These are phyloP conservation scores for Candida montana DNA, from an alignment of 805 yeast species.

Conservation along the genomic window DNA sequence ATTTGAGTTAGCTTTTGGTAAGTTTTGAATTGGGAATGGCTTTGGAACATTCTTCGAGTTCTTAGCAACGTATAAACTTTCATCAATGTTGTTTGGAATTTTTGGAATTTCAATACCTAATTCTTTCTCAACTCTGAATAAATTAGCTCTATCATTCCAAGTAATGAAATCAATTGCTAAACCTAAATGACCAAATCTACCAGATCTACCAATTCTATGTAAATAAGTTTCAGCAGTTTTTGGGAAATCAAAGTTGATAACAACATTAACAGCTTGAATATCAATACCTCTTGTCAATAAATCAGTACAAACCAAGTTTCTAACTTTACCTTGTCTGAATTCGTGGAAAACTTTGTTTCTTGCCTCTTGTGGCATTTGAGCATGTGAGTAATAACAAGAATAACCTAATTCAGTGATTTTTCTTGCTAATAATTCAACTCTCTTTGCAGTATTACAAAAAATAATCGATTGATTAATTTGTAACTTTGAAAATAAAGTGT, in stretches of 20 bases:
- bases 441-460: conserved; percentile 92
- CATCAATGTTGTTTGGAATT: conserved; percentile 91
- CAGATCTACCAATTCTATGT: conserved; percentile 98
- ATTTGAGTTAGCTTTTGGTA: conserved; percentile 36
- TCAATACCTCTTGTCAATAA: conserved; percentile 96
- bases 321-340: conserved; percentile 95
- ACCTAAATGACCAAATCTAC: conserved; percentile 98
- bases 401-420: conserved; percentile 95
- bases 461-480: conserved; percentile 96
- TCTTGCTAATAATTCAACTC: conserved; percentile 93
- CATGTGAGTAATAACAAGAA: conserved; percentile 95
- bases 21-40: conserved; percentile 74
- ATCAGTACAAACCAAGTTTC: conserved; percentile 96
- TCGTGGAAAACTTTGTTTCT: conserved; percentile 98
- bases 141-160: conserved; percentile 92
- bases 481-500: conserved; percentile 88
- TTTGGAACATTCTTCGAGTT: conserved; percentile 71
- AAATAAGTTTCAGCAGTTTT: conserved; percentile 95
- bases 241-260: conserved; percentile 97
- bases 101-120: conserved; percentile 96
- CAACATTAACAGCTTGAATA: conserved; percentile 98
- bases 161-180: conserved; percentile 93
- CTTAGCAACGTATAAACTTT: conserved; percentile 80
- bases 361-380: conserved; percentile 94
- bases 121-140: conserved; percentile 94